Evolutionary conservation across 208 protist genomes (phyloP), one percentile per base, ranked within the genome.

Genomic region (Paratrypanosoma confusum): DNA sequence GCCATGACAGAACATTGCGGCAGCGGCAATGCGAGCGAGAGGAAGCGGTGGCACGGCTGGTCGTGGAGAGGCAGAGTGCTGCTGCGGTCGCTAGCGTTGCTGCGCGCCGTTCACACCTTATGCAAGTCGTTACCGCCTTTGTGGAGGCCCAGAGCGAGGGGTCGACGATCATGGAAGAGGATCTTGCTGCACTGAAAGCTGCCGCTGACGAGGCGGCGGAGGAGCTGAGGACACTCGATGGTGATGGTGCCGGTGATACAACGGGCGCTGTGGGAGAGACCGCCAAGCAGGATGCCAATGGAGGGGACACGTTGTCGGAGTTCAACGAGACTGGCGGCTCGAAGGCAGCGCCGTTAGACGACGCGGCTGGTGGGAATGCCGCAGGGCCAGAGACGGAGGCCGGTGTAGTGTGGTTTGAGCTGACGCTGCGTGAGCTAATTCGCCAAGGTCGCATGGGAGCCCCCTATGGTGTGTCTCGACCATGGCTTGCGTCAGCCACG

Each of bases 81-180:
- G 44, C 23, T 40, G 6, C 24, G 26, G 13, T 16, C 26, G 20
- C 27, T 26, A 3, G 5, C 21, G 26, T 29, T 24, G 7, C 42
- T 34, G 16, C 53, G 45, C 39, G 28, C 0, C 10, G 43, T 36
- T 52, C 61, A 48, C 38, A 73, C 63, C 37, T 60, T n/a, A 67
- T 66, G 36, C 26, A 73, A 36, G 56, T 20, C 25, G 23, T n/a
- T 60, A 11, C 13, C 6, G 22, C 0, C 54, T 60, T 17, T 20
- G 8, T 6, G 27, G 27, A 25, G 29, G 33, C 5, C 16, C 45
- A 7, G 27, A 29, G 31, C 2, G 7, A 39, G 35, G 11, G 8
- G 11, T 11, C 24, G 13, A 5, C 16, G 43, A 25, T 13, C 5
- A 51, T 65, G 39, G 49, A 50, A 44, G 54, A 40, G 37, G 50